Base-by-base conservation (phyloP, 2,329 filamentous ascomycete species). In the Neophaeococcomyces mojaviensis region DNA sequence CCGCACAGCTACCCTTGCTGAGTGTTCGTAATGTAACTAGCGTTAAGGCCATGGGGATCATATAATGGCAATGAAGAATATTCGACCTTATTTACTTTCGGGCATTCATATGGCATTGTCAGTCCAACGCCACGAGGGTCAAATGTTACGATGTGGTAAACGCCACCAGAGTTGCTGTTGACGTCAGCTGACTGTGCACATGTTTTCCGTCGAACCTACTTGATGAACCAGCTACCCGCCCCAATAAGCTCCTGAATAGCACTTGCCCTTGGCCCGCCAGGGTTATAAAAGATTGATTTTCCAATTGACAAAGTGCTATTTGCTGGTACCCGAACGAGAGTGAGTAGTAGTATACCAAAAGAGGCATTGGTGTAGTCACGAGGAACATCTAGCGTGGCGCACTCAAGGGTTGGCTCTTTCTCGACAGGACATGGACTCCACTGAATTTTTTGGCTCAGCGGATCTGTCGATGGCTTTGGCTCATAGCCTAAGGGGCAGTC, bases 181-280 rank as follows among this genome's bases (percentile, higher is more conserved):
- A 40, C 9, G n/a, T 49, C 18, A 2, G 10, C n/a, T n/a, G 19
- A 10, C 24, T 28, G 24, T 28, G 24, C 10, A 10, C 10, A 28
- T 10, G 24, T 6, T 10, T 28, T 28, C 24, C 24, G 24, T 28
- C 10, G 24, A 28, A 6, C 24, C 10, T 28, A 28, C 24, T 28
- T 10, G 5, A 5, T 28, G 10, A 28, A 6, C 5, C 5, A 6
- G 10, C 10, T 6, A 28, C 10, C 47, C 12, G 13, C 19, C 9
- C 28, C 26, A 3, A 36, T 13, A 3, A 52, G 35, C 9, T 50
- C 51, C 15, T 53, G 39, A 4, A 36, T 50, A 3, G 61, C 63
- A 4, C 62, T 61, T 4, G 61, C 61, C 4, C 61, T 63, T 41
- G 63, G 63, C 3, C 63, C 63, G 4, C 62, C 63, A 38, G 59